phyloP scores from a whole-genome alignment of 2,329 filamentous ascomycete species.

The Xylaria sp. region DNA sequence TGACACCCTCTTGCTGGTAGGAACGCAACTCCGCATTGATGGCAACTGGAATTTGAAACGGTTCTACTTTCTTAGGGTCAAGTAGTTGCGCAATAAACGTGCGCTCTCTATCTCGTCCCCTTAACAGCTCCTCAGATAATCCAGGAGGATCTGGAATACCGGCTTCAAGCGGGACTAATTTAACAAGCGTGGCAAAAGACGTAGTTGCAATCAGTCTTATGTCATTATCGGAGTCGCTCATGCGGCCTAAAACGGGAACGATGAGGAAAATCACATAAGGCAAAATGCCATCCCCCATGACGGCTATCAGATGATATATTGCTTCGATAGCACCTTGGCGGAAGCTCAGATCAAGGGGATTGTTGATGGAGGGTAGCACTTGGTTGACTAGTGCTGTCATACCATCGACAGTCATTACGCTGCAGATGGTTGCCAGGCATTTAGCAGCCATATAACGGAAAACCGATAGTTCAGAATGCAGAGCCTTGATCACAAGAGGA shows the following conservation, averaged over 20 bases:
- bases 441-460: slow-evolving; percentile 97
- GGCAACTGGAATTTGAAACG: slow-evolving; percentile 91
- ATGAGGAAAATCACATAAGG: slow-evolving; percentile 99
- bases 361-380: slow-evolving; percentile 90
- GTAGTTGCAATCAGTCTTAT: slow-evolving; percentile 94
- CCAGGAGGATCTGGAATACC: slow-evolving; percentile 97
- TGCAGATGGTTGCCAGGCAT: slow-evolving; percentile 96
- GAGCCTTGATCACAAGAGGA: slow-evolving; percentile 84
- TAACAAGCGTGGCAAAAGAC: slow-evolving; percentile 95
- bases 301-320: slow-evolving; percentile 95
- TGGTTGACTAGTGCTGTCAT: slow-evolving; percentile 97
- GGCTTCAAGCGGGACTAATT: slow-evolving; percentile 94
- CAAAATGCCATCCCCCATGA: slow-evolving; percentile 96
- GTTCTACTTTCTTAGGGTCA: slow-evolving; percentile 95
- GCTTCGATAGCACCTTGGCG: slow-evolving; percentile 94
- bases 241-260: slow-evolving; percentile 93
- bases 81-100: slow-evolving; percentile 97
- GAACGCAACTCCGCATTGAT: slow-evolving; percentile 97
- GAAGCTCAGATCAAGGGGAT: slow-evolving; percentile 85
- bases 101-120: slow-evolving; percentile 90
- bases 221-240: slow-evolving; percentile 98
- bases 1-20: slow-evolving; percentile 98
- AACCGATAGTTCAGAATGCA: slow-evolving; percentile 89
- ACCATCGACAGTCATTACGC: slow-evolving; percentile 91
- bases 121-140: slow-evolving; percentile 85